Base-by-base conservation (phyloP, 805 yeast genomes). In the Candida morakotiae region DNA sequence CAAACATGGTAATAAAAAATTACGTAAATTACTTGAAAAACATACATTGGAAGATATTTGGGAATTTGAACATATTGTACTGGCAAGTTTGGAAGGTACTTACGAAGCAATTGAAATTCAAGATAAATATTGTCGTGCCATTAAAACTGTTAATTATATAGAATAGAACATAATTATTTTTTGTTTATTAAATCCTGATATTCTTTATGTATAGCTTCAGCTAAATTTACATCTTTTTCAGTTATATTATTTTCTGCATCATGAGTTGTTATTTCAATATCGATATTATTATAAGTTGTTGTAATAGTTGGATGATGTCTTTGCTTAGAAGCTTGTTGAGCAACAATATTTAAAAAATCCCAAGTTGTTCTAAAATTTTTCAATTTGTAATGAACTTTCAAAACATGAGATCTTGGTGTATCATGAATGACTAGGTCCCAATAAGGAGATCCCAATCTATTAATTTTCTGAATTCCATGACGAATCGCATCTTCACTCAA, bases 51-150 rank as follows among this genome's bases (percentile, higher is more conserved):
- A 83, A 38, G 81, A 83, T 45, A 86, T 93, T 30, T 65, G 75
- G 61, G 82, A 75, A 2, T 64, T 79, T 51, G 85, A 81, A 49
- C 79, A 87, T 55, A 72, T 79, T 37, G 81, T 86, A 6, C 65
- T 72, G 52, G 91, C 95, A 2, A 83, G 86, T 47, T 64, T 87
- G 46, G 96, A 89, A 57, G 99, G 99, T 31, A 83, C 87, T 3
- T 93, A 93, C 54, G 96, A 89, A 59, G 97, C 97, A 5, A 75
- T 87, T 30, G 88, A 83, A 53, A 78, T 93, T n/a, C 77, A 77
- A 31, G 99, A 93, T 62, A 83, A 85, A 7, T 83, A 66, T 59
- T 93, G 99, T 69, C 40, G 32, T 11, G 64, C 64, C 25, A 11
- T 27, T 6, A 37, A 29, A 34, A 17, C 20, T 10, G 30, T 35